A percentile compares a stretch with the other conserved stretches of the same genome.
These are phyloP conservation scores for Alternaria solani DNA, from an alignment of 2,329 filamentous ascomycete genomes.

Conservation along the genomic window DNA sequence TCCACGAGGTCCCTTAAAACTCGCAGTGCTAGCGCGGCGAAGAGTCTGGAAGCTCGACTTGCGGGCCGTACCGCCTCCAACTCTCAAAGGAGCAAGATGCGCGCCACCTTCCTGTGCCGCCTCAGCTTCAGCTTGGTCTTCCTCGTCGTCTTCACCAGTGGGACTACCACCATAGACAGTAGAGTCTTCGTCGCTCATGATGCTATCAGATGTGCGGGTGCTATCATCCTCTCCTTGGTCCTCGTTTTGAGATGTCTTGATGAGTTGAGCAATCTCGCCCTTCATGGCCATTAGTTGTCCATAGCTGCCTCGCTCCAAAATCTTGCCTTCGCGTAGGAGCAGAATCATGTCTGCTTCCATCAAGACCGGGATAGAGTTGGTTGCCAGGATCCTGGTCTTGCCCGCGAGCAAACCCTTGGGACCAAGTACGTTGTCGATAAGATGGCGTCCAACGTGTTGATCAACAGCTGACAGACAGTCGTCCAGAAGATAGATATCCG, in stretches of 20 bases:
- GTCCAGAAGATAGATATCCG: constrained; percentile 95
- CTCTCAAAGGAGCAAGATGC: constrained; percentile 77
- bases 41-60: constrained; percentile 78
- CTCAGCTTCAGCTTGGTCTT: constrained; percentile 62
- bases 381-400: constrained; percentile 92
- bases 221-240: constrained; percentile 55
- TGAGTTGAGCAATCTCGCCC: constrained; percentile 83
- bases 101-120: constrained; percentile 72
- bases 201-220: constrained; percentile 59
- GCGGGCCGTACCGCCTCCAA: constrained; percentile 65
- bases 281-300: constrained; percentile 92
- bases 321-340: constrained; percentile 80
- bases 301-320: constrained; percentile 89
- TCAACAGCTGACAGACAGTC: constrained; percentile 97
- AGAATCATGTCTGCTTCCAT: constrained; percentile 89
- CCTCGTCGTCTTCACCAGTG: constrained; percentile 59
- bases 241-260: constrained; percentile 74
- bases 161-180: constrained; percentile 63
- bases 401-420: constrained; percentile 79
- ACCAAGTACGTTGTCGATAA: constrained; percentile 94
- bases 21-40: constrained; percentile 88
- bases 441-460: constrained; percentile 92
- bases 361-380: constrained; percentile 92
- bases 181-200: constrained; percentile 74
- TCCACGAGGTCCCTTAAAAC: constrained; percentile 84